Evolutionary conservation across 352 stramenopile species (phyloP).

Genomic region (Blastocystis hominis): DNA sequence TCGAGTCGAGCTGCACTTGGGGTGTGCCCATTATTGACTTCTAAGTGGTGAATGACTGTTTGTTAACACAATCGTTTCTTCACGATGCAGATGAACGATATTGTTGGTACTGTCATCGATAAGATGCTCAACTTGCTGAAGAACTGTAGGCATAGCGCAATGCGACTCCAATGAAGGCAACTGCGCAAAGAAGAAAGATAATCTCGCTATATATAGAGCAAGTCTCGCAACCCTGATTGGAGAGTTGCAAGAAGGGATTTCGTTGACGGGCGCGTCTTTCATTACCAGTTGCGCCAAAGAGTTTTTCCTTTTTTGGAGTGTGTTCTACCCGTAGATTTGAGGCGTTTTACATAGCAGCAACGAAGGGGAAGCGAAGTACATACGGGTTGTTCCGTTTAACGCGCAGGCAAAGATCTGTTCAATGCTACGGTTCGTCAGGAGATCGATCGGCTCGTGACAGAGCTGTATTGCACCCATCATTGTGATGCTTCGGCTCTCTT

Average conservation of each 20-base stretch:
- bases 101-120: not conserved
- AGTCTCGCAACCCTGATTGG: not conserved
- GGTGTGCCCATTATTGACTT: conserved; percentile 68
- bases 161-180: not conserved
- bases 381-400: not conserved
- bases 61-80: conserved; percentile 23
- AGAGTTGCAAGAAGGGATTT: not conserved
- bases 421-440: not conserved
- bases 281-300: not conserved
- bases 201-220: not conserved
- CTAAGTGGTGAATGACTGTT: conserved; percentile 43
- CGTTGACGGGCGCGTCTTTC: not conserved
- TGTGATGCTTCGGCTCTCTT: not conserved
- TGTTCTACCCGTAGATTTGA: not conserved
- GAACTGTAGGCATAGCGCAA: not conserved
- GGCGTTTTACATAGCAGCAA: not conserved
- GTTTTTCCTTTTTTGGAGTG: not conserved
- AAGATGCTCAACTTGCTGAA: not conserved
- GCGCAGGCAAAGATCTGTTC: not conserved
- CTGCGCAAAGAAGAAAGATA: not conserved
- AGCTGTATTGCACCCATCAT: not conserved
- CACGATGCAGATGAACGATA: not conserved
- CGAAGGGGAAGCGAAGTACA: not conserved
- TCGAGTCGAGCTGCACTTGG: conserved; percentile 71
- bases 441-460: not conserved